Conservation (phyloP, 2,329 filamentous ascomycete genomes). For the Talaromyces sp. region DNA sequence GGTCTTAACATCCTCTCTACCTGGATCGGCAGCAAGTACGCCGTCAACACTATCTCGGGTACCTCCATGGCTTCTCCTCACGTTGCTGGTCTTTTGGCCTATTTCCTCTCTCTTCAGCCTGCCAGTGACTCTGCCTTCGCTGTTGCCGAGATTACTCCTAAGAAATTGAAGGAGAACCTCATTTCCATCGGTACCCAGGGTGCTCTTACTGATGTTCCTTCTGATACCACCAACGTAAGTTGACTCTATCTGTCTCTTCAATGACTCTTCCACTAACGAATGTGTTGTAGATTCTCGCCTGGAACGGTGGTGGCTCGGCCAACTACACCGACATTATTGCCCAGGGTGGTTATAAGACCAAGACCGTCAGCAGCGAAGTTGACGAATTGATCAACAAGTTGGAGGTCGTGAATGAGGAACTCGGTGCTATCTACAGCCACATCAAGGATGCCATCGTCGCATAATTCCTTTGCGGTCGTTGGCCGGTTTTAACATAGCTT, state of each 20-base stretch:
- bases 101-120: conserved; percentile 95
- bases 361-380: conserved; percentile 39
- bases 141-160: conserved; percentile 82
- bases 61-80: conserved; percentile 99
- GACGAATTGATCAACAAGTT: conserved; percentile 47
- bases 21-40: conserved; percentile 95
- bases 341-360: conserved; percentile 65
- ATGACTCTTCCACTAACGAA: conserved; percentile 24
- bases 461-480: conserved; percentile 32
- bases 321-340: conserved; percentile 85
- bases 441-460: conserved; percentile 38
- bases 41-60: conserved; percentile 97
- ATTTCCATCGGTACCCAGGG: conserved; percentile 77
- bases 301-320: conserved; percentile 93
- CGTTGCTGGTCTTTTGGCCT: conserved; percentile 92
- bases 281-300: conserved; percentile 68
- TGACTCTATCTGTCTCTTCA: neutral
- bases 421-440: conserved; percentile 49
- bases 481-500: neutral
- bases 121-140: conserved; percentile 85
- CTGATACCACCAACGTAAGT: conserved; percentile 76
- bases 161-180: conserved; percentile 87
- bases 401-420: conserved; percentile 39
- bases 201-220: conserved; percentile 76
- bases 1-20: conserved; percentile 96